A percentile compares a stretch with the other conserved stretches of the same genome.
Conservation (phyloP, 2,329 filamentous ascomycete species). For the Chaetomiaceae sp. region DNA sequence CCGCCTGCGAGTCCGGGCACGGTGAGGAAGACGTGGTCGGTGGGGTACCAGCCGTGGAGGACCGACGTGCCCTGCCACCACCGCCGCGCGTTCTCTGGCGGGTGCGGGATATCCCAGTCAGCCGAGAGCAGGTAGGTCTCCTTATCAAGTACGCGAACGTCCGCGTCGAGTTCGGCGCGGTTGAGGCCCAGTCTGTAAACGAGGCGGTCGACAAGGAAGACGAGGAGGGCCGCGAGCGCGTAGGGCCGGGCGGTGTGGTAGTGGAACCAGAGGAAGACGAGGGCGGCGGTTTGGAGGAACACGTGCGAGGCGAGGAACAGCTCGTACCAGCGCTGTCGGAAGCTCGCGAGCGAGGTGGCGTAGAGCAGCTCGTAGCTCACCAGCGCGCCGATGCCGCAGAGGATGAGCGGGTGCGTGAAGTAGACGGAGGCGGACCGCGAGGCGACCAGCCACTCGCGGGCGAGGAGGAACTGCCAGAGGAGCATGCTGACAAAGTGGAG, state of each 20-base stretch:
- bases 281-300: conserved; percentile 50
- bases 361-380: conserved; percentile 58
- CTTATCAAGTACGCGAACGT: conserved; percentile 48
- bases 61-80: neutral
- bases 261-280: conserved; percentile 58
- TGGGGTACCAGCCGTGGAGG: conserved; percentile 52
- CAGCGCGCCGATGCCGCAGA: conserved; percentile 53
- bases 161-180: conserved; percentile 43
- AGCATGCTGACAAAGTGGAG: conserved; percentile 55
- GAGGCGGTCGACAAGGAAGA: conserved; percentile 55
- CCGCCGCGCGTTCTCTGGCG: no score
- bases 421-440: conserved; percentile 42
- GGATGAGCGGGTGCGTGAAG: conserved; percentile 47
- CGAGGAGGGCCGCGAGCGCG: conserved; percentile 47
- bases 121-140: conserved; percentile 48
- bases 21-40: conserved; percentile 61
- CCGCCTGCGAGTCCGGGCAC: conserved; percentile 54
- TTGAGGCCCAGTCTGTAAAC: conserved; percentile 54
- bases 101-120: conserved; percentile 34
- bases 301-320: conserved; percentile 57
- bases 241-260: conserved; percentile 50
- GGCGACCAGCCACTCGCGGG: conserved; percentile 42
- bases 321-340: conserved; percentile 59
- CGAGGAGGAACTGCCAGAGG: conserved; percentile 49
- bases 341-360: conserved; percentile 56